Conservation (phyloP, 345 rosid genomes). For the Ceriops decandra region DNA sequence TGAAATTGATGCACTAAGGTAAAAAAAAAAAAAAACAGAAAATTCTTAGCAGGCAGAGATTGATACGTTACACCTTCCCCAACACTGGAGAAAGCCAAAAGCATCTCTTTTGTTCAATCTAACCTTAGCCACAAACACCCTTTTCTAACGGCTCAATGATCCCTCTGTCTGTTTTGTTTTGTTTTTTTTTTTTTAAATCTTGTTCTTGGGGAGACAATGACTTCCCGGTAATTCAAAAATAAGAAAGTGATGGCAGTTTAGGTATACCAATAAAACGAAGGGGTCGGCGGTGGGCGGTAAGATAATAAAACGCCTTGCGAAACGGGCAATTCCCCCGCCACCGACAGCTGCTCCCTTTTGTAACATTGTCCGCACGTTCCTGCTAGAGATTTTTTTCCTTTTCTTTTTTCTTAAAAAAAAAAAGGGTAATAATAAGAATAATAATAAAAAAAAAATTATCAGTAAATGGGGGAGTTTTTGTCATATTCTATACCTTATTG, state of each 20-base stretch:
- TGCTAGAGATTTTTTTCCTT: no score
- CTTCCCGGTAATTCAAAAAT: slow-evolving; percentile 6
- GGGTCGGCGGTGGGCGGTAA: no score
- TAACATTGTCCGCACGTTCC: neutral
- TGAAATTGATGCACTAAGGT: neutral
- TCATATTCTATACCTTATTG: no score
- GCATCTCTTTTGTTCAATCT: no score
- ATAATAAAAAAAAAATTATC: no score
- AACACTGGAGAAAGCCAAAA: neutral
- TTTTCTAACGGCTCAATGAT: neutral
- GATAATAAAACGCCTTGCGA: no score
- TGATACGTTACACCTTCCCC: slow-evolving; percentile 7
- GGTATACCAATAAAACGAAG: slow-evolving; percentile 15
- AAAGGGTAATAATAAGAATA: no score
- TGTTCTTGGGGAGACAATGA: neutral
- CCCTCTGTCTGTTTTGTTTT: no score
- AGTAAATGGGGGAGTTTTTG: no score
- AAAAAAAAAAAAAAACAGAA: neutral
- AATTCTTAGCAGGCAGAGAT: neutral
- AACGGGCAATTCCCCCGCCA: slow-evolving; percentile 29
- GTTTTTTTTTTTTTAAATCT: no score
- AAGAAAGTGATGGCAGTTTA: slow-evolving; percentile 20
- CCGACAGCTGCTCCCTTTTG: slow-evolving; percentile 36
- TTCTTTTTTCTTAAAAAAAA: no score
- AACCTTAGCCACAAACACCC: neutral